Conservation (phyloP, 805 yeast species). For the Candida germanica region DNA sequence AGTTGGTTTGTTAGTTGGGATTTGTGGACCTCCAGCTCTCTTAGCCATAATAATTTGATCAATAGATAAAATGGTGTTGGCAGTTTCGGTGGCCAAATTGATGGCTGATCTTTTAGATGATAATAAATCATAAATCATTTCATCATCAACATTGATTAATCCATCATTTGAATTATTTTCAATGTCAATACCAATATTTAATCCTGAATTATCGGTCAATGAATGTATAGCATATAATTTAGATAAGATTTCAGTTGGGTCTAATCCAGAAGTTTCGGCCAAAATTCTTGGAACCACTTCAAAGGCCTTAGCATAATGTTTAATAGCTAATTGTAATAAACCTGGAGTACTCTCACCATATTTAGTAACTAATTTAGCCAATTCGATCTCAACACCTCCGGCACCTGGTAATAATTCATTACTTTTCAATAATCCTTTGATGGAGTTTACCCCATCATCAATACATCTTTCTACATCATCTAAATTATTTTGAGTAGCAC, state of each 20-base stretch:
- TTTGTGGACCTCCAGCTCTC: slow-evolving; percentile 96
- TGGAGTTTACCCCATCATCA: slow-evolving; percentile 92
- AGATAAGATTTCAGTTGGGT: slow-evolving; percentile 85
- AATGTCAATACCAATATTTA: slow-evolving; percentile 69
- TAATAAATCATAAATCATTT: slow-evolving; percentile 75
- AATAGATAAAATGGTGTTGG: slow-evolving; percentile 82
- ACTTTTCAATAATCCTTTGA: slow-evolving; percentile 86
- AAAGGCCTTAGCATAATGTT: slow-evolving; percentile 89
- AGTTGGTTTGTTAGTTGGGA: slow-evolving; percentile 72
- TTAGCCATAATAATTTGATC: slow-evolving; percentile 99
- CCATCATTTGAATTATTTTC: slow-evolving; percentile 57
- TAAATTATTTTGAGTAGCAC: slow-evolving; percentile 90
- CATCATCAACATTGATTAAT: slow-evolving; percentile 63
- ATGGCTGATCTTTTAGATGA: slow-evolving; percentile 83
- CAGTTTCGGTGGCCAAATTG: slow-evolving; percentile 92
- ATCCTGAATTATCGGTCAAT: slow-evolving; percentile 30
- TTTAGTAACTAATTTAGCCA: slow-evolving; percentile 72
- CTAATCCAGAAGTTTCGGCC: slow-evolving; percentile 93
- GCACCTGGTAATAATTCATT: slow-evolving; percentile 86
- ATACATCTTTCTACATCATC: slow-evolving; percentile 97
- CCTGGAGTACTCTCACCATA: slow-evolving; percentile 96
- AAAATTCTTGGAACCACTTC: slow-evolving; percentile 90
- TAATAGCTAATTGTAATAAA: slow-evolving; percentile 86
- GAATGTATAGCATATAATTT: slow-evolving; percentile 86
- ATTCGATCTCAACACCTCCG: slow-evolving; percentile 89